phyloP scores from a whole-genome alignment of 1,139 yeast species.

The Taphrina confusa region DNA sequence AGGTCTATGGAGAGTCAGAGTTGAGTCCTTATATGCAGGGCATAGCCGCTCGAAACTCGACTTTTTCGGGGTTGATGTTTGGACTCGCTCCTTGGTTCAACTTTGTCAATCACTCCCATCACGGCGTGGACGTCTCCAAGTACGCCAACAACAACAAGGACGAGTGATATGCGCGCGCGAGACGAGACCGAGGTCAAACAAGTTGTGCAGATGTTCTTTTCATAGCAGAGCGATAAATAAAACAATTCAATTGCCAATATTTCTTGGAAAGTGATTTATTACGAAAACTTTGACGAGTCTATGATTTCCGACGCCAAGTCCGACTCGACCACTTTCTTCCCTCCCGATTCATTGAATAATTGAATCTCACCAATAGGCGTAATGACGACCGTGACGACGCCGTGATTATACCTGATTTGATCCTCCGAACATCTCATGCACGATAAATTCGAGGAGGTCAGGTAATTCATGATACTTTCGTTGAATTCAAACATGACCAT shows the following conservation, averaged over 20 bases:
- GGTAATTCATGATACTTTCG: conserved; percentile 1
- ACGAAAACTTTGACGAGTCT: background rate
- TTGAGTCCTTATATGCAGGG: conserved; percentile 73
- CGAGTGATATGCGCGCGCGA: background rate
- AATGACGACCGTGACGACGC: background rate
- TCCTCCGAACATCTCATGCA: conserved; percentile 8
- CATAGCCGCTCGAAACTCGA: conserved; percentile 77
- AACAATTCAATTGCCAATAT: no score
- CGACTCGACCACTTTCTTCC: background rate
- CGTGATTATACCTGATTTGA: conserved; percentile 1
- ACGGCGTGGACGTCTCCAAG: conserved; percentile 59
- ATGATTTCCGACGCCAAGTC: background rate
- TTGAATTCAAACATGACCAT: background rate
- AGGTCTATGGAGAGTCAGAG: conserved; percentile 59
- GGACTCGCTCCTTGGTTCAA: conserved; percentile 66
- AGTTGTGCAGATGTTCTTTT: background rate
- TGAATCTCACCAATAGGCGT: background rate
- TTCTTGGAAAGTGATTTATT: no score
- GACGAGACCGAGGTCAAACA: background rate
- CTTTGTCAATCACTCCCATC: conserved; percentile 77
- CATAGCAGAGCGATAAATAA: no score
- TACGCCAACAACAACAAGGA: conserved; percentile 24
- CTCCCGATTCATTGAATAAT: background rate
- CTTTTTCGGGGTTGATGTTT: conserved; percentile 63
- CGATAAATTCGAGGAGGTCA: background rate